Percentiles rank a stretch among this genome's conserved stretches.
These are phyloP conservation scores for Aulographum hederae DNA, from an alignment of 2,329 filamentous ascomycete genomes.

Conservation along the genomic window DNA sequence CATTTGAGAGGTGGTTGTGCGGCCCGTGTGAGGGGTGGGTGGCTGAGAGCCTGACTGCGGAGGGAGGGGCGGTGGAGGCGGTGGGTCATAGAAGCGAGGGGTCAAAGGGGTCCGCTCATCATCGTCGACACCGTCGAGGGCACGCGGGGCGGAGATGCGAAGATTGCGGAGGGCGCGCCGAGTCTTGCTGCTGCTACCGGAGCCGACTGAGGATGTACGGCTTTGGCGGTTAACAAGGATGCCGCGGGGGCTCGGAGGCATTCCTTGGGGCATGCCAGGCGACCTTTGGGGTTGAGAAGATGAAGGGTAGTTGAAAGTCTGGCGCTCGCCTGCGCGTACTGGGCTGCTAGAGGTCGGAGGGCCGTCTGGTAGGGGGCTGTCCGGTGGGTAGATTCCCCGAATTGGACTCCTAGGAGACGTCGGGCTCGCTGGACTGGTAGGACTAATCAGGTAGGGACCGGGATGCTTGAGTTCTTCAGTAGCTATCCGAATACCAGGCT, in stretches of 20 bases:
- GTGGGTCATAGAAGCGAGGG: conserved; percentile 36
- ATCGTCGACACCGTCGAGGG: conserved; percentile 24
- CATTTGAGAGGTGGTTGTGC: conserved; percentile 5
- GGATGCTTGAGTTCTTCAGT: conserved; percentile 8
- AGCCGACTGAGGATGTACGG: conserved; percentile 18
- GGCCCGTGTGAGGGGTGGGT: conserved; percentile 12
- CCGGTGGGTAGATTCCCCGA: conserved; percentile 29
- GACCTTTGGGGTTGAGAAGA: conserved; percentile 10
- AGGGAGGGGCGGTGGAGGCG: conserved; percentile 35
- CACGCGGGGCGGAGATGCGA: conserved; percentile 34
- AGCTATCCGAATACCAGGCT: conserved; percentile 9
- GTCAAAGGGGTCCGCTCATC: conserved; percentile 36
- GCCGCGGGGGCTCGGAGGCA: conserved; percentile 15
- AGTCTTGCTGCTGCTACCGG: conserved; percentile 14
- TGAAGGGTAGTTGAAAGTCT: not conserved
- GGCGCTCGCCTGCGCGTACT: not conserved
- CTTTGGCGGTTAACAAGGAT: conserved; percentile 15
- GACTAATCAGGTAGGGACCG: conserved; percentile 10
- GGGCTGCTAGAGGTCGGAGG: conserved; percentile 11
- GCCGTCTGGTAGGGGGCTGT: conserved; percentile 10
- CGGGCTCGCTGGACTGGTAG: conserved; percentile 16
- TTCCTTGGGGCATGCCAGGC: conserved; percentile 8
- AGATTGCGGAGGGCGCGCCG: conserved; percentile 33
- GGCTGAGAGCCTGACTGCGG: conserved; percentile 13
- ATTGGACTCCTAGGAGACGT: conserved; percentile 19